A percentile compares a stretch with the other conserved stretches of the same genome.
Evolutionary conservation across 1,284 basidiomycete species (phyloP).

Genomic region (Naganishia albida): DNA sequence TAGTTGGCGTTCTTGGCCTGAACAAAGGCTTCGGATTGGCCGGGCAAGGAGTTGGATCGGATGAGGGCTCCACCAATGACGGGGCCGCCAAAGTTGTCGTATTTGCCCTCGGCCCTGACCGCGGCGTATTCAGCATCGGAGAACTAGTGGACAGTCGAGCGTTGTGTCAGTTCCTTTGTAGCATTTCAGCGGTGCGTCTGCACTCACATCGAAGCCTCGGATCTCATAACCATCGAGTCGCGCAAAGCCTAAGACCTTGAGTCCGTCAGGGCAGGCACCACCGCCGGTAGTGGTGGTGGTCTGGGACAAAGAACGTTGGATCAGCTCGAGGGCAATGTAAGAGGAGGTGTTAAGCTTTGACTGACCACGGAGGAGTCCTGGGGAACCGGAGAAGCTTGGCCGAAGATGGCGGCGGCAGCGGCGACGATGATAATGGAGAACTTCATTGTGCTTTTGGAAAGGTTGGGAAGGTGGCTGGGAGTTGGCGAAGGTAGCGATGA

Average conservation of each 20-base stretch:
- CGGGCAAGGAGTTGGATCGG: conserved; percentile 1
- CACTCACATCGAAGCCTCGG: conserved; percentile 9
- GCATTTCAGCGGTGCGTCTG: too few relatives aligned
- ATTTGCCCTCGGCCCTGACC: background rate
- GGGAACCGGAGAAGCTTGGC: conserved; percentile 19
- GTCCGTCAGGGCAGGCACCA: background rate
- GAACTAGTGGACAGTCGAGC: background rate
- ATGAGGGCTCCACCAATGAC: background rate
- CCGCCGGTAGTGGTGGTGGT: background rate
- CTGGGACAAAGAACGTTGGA: background rate
- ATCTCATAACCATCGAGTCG: conserved; percentile 11
- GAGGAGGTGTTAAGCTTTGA: background rate
- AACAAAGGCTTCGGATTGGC: conserved; percentile 3
- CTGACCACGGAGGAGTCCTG: background rate
- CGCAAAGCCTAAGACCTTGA: conserved; percentile 5
- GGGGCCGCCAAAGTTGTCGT: conserved; percentile 19
- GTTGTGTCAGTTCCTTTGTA: background rate
- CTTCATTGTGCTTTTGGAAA: conserved; percentile 17
- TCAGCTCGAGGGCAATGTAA: background rate
- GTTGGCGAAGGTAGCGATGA: too few relatives aligned
- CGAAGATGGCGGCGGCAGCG: conserved; percentile 21
- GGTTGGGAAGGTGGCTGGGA: background rate
- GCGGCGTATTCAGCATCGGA: background rate
- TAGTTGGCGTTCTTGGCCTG: conserved; percentile 18
- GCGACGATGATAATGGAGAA: conserved; percentile 67